Conservation (phyloP, 2,329 filamentous ascomycete genomes). For the Fusarium sulawesiense region DNA sequence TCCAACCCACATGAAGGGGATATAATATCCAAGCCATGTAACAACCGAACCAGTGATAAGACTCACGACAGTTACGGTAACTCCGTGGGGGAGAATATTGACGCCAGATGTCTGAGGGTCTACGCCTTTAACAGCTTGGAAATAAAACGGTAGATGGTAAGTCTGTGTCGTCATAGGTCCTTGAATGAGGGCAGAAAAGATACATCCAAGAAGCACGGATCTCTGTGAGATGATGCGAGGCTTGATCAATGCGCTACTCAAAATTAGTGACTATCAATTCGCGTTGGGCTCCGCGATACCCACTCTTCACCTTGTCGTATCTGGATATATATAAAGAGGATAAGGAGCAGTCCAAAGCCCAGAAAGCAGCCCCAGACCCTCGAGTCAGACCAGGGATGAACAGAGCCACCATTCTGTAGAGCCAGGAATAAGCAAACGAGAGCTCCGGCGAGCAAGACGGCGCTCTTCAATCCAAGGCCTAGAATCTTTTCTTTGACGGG, state of each 20-base stretch:
- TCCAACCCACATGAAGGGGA: constrained; percentile 40
- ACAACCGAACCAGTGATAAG: constrained; percentile 27
- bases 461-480: constrained; percentile 29
- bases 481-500: constrained; percentile 12
- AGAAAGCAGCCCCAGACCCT: constrained; percentile 42
- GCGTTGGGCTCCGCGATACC: fast-evolving
- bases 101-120: constrained; percentile 33
- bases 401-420: constrained; percentile 42
- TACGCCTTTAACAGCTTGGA: constrained; percentile 40
- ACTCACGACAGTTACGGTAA: constrained; percentile 26
- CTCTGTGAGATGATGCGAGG: constrained; percentile 29
- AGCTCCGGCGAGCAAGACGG: constrained; percentile 15
- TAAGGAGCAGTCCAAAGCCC: constrained; percentile 30
- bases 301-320: constrained; percentile 30
- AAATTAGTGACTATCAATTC: background rate
- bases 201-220: constrained; percentile 28
- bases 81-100: constrained; percentile 33
- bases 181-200: constrained; percentile 36
- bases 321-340: constrained; percentile 27
- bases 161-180: constrained; percentile 39
- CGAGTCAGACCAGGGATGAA: constrained; percentile 39
- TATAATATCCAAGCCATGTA: constrained; percentile 32
- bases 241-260: constrained; percentile 26
- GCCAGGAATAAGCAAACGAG: constrained; percentile 37
- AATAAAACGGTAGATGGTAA: constrained; percentile 40